Evolutionary conservation across 805 yeast genomes (phyloP).

Genomic region (Millerago galiae): DNA sequence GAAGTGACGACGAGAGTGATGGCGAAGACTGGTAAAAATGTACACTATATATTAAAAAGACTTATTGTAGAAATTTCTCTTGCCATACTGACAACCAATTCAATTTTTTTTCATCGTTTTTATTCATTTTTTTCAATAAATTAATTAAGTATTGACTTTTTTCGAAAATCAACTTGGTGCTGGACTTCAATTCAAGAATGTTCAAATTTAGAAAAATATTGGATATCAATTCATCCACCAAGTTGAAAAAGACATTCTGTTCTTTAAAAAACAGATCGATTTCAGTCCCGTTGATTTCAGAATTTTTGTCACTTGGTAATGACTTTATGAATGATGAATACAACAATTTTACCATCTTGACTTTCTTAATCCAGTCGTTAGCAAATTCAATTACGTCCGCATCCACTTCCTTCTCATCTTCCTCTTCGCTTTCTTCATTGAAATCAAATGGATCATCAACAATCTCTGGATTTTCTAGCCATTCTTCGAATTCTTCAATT

Average conservation of each 20-base stretch:
- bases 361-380: slow-evolving; percentile 42
- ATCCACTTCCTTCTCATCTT: slow-evolving; percentile 21
- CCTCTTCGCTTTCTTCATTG: slow-evolving; percentile 24
- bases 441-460: slow-evolving; percentile 46
- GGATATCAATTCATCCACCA: slow-evolving; percentile 54
- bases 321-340: slow-evolving; percentile 54
- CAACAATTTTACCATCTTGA: slow-evolving; percentile 52
- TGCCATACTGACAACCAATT: slow-evolving; percentile 55
- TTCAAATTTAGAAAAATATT: slow-evolving; percentile 39
- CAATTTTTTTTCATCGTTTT: slow-evolving; percentile 43
- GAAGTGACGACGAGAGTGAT: slow-evolving; percentile 80
- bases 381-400: slow-evolving; percentile 35
- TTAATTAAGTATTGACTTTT: slow-evolving; percentile 14
- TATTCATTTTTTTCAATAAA: slow-evolving; percentile 39
- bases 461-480: slow-evolving; percentile 56
- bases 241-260: slow-evolving; percentile 37
- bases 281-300: slow-evolving; percentile 31
- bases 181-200: slow-evolving; percentile 19
- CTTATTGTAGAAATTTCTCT: slow-evolving; percentile 28
- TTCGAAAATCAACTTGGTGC: slow-evolving; percentile 27
- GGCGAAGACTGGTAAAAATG: slow-evolving; percentile 57
- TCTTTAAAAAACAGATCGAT: slow-evolving; percentile 42
- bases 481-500: slow-evolving; percentile 58
- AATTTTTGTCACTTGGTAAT: slow-evolving; percentile 33
- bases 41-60: neutral